These are phyloP conservation scores for Candida ascalaphidarum DNA, from an alignment of 805 yeast species.

Conservation along the genomic window DNA sequence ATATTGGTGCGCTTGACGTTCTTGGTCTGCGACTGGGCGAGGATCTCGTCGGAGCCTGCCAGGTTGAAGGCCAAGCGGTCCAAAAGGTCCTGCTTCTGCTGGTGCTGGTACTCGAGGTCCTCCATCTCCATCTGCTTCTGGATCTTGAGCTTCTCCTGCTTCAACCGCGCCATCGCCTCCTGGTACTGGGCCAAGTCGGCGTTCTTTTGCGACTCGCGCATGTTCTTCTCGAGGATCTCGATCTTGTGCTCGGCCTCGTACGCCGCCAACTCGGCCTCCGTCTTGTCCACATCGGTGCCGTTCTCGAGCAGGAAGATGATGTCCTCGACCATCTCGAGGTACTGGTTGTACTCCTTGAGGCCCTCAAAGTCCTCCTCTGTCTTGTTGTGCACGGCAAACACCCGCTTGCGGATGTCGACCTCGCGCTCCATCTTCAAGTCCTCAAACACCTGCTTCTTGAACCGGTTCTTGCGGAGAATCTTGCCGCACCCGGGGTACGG, in stretches of 20 bases:
- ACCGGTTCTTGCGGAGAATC: constrained; percentile 77
- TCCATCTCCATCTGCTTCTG: constrained; percentile 56
- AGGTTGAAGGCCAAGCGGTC: constrained; percentile 26
- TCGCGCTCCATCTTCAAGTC: constrained; percentile 87
- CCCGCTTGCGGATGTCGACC: constrained; percentile 80
- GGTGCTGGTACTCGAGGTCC: constrained; percentile 63
- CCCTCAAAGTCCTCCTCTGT: constrained; percentile 62
- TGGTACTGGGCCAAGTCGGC: constrained; percentile 67
- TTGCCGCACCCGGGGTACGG: constrained; percentile 90
- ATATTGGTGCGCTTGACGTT: constrained; percentile 55
- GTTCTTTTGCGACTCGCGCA: constrained; percentile 48
- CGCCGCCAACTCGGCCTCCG: constrained; percentile 56
- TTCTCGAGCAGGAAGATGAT: constrained; percentile 70
- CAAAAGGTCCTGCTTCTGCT: constrained; percentile 33
- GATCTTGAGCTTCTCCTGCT: constrained; percentile 59
- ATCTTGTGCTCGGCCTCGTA: constrained; percentile 70
- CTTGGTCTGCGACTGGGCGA: constrained; percentile 26
- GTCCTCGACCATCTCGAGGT: constrained; percentile 78
- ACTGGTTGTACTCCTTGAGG: constrained; percentile 58
- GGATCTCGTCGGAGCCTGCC: constrained; percentile 30
- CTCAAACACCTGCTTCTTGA: constrained; percentile 89
- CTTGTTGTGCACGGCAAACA: constrained; percentile 71
- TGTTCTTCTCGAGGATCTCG: constrained; percentile 68
- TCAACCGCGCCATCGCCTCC: constrained; percentile 39
- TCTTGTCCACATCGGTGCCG: constrained; percentile 58